Conservation (phyloP, 2,329 filamentous ascomycete genomes). For the Phialophora chinensis region DNA sequence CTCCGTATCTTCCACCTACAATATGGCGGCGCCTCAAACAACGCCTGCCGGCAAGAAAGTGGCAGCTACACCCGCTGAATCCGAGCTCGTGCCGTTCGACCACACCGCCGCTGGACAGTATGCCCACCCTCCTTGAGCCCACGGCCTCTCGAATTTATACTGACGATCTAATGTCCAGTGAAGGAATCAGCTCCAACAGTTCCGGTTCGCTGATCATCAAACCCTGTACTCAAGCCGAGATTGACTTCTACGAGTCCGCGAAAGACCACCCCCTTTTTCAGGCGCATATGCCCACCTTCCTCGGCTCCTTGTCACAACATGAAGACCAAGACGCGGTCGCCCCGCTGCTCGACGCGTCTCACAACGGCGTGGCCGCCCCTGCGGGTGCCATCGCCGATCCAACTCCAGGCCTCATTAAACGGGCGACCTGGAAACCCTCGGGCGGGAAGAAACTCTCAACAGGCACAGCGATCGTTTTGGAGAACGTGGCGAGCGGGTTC, state of each 20-base stretch:
- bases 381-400: constrained; percentile 40
- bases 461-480: constrained; percentile 79
- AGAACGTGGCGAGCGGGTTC: constrained; percentile 83
- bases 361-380: constrained; percentile 50
- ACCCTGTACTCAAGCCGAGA: constrained; percentile 83
- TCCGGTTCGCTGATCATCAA: constrained; percentile 90
- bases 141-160: neutral
- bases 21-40: constrained; percentile 9
- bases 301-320: constrained; percentile 78
- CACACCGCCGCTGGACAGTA: constrained; percentile 58
- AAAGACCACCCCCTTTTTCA: constrained; percentile 72
- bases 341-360: constrained; percentile 52
- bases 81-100: constrained; percentile 50
- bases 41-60: constrained; percentile 18
- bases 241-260: constrained; percentile 85
- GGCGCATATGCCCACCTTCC: constrained; percentile 80
- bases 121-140: constrained; percentile 40
- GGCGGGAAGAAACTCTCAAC: constrained; percentile 72
- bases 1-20: neutral
- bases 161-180: constrained; percentile 59
- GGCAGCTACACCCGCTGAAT: constrained; percentile 23
- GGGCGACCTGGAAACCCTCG: constrained; percentile 53
- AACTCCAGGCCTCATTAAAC: constrained; percentile 33
- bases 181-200: constrained; percentile 84
- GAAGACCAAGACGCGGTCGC: constrained; percentile 52